Evolutionary conservation across 257 asterid genomes (phyloP).

Genomic region (Forsythia suspensa): DNA sequence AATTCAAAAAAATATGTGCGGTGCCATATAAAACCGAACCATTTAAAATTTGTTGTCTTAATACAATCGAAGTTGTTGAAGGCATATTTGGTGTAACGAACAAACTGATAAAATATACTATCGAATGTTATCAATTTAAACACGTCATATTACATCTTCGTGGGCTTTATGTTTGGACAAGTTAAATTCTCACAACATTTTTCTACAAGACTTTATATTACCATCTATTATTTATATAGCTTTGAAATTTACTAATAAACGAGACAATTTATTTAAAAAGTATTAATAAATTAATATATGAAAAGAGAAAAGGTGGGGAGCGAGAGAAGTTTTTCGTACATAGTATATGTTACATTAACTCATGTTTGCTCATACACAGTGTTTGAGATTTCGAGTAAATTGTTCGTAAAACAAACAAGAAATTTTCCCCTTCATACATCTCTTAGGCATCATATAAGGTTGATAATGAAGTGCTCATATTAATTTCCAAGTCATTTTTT

Average conservation of each 20-base stretch:
- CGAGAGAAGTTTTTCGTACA: not conserved
- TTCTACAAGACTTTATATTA: not conserved
- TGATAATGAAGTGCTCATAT: not conserved
- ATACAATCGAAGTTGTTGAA: too few species aligned
- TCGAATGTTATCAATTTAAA: too few species aligned
- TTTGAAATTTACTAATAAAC: not conserved
- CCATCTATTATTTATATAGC: not conserved
- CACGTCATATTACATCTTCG: too few species aligned
- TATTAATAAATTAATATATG: not conserved
- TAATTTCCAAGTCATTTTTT: not conserved
- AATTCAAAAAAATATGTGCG: too few species aligned
- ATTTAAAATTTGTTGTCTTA: too few species aligned
- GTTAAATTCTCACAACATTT: too few species aligned
- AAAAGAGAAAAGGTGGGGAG: not conserved
- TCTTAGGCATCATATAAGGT: not conserved
- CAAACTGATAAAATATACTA: too few species aligned
- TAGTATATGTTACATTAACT: not conserved
- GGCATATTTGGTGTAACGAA: too few species aligned
- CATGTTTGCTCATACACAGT: not conserved
- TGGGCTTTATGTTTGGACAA: too few species aligned
- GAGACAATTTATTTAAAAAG: too few species aligned
- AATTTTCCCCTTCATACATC: not conserved
- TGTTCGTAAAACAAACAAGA: not conserved
- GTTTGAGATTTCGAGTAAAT: not conserved
- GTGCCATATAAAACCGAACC: too few species aligned